Base-by-base conservation (phyloP, 1,284 basidiomycete species). In the Neonothopanus nambi region DNA sequence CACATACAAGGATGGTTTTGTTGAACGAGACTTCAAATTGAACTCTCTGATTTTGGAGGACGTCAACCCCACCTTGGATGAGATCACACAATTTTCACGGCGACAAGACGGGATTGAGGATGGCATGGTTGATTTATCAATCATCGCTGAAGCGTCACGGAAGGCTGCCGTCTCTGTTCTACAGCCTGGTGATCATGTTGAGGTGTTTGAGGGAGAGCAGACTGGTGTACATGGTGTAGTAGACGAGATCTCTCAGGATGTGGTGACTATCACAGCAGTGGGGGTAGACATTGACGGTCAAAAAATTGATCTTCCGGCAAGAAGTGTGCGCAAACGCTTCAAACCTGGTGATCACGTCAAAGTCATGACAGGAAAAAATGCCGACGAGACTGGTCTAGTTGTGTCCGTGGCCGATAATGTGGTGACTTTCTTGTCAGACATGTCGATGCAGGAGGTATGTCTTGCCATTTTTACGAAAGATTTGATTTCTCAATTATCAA, bases 311-410 rank as follows among this genome's bases (percentile, higher is more conserved):
- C 82, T 99, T 5, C 90, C 91, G 0, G 91, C 93, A 1, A 78
- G 90, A 52, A 91, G 91, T 65, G 93, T 98, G 3, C 81, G 95
- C 60, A 99, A 99, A 74, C 81, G 89, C 44, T 99, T 99, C 78
- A 94, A 93, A 68, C 83, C 94, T 48, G 97, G 96, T 68, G 96
- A 99, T 71, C 97, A 99, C 66, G 93, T 99, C 74, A 98, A 98
- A 75, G 96, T 99, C 55, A 94, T 98, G 84, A 81, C 87, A 6
- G 96, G 96, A 21, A 89, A 95, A 72, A 98, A 98, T 66, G 83
- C 85, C 8, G 93, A 97, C 65, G 95, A 98, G 72, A 97, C 95
- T 5, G 96, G 96, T 76, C 80, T 99, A 63, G 95, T 99, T 20
- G 91, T 99, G 40, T 90, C 93, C 28, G 91, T 98, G 18, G 79